Base-by-base conservation (phyloP, 305 asterid species). In the Fraxinus velutina region DNA sequence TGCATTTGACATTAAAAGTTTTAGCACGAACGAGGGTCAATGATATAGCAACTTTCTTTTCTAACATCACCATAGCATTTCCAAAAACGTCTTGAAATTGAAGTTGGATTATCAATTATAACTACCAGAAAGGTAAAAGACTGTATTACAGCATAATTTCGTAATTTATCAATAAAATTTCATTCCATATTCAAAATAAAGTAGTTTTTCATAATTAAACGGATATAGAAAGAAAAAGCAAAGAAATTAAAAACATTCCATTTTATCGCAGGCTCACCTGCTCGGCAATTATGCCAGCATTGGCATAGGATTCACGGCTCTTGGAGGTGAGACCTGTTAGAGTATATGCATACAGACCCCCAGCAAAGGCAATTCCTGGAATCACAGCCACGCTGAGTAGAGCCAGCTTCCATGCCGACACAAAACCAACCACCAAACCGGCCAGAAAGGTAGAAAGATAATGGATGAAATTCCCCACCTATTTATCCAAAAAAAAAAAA, bases 361-460 rank as follows among this genome's bases (percentile, higher is more conserved):
- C 99, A 3, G 99, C 98, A 83, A 96, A 96, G 30, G 98, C 99
- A 29, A 96, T 96, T 10, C 98, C 99, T 30, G 98, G 99, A 83
- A 96, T 96, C 77, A 96, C 97, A 5, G 99, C 99, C 88, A 96
- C 97, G 79, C 99, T 96, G 44, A 96, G 94, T 30, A 94, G 88
- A 22, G 99, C 99, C 44, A 96, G 90, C 92, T 86, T 87, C 99
- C 99, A 94, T 37, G 98, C 98, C 29, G 98, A 90, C 83, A 96
- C 97, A 81, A 96, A 96, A 85, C 99, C 99, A 64, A 96, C 99
- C 90, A 93, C 99, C 89, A 96, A 87, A 37, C 98, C 99, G 50
- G 98, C 98, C 95, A 94, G 82, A 82, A 96, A 94, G 82, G 99
- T 96, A n/a, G 99, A 96, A 6, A 94, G 97, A 88, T 96, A 96